Percentiles rank a stretch among this genome's conserved stretches.
phyloP scores from a whole-genome alignment of 2,329 filamentous ascomycete species.

The Penicillium brevicompactum region DNA sequence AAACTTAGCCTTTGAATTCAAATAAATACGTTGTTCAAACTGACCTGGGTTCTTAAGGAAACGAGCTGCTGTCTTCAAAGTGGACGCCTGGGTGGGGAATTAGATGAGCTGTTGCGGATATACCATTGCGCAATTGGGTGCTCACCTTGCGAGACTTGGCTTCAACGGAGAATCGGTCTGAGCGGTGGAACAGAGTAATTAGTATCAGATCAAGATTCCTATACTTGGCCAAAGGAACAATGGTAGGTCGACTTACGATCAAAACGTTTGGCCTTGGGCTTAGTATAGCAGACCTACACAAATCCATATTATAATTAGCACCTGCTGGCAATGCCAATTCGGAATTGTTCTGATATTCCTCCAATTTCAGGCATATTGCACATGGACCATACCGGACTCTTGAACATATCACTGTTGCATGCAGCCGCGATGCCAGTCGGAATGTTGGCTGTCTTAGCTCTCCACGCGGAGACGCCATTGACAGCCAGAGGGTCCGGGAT shows the following conservation, averaged over 20 bases:
- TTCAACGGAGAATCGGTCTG: slow-evolving; percentile 63
- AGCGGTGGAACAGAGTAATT: not conserved
- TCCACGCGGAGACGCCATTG: slow-evolving; percentile 66
- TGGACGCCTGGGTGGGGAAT: slow-evolving; percentile 56
- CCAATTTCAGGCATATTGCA: not conserved
- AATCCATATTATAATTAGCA: slow-evolving; percentile 15
- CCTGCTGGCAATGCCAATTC: not conserved
- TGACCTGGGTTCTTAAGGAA: slow-evolving; percentile 73
- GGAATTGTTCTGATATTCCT: not conserved
- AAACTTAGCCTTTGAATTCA: not conserved
- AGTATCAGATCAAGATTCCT: not conserved
- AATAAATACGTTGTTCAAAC: not conserved
- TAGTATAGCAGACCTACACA: slow-evolving; percentile 50
- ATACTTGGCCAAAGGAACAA: not conserved
- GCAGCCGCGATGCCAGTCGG: slow-evolving; percentile 75
- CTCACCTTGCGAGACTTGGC: slow-evolving; percentile 53
- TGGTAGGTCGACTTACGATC: slow-evolving; percentile 66
- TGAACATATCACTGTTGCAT: slow-evolving; percentile 81
- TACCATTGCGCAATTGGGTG: not conserved
- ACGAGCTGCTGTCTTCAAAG: slow-evolving; percentile 80
- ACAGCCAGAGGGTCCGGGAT: slow-evolving; percentile 57
- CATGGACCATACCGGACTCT: slow-evolving; percentile 63
- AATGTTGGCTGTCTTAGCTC: slow-evolving; percentile 69
- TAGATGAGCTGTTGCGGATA: not conserved
- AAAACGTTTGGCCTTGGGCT: slow-evolving; percentile 80